phyloP scores from a whole-genome alignment of 148 eudicot species.

The Persicaria tinctoria region DNA sequence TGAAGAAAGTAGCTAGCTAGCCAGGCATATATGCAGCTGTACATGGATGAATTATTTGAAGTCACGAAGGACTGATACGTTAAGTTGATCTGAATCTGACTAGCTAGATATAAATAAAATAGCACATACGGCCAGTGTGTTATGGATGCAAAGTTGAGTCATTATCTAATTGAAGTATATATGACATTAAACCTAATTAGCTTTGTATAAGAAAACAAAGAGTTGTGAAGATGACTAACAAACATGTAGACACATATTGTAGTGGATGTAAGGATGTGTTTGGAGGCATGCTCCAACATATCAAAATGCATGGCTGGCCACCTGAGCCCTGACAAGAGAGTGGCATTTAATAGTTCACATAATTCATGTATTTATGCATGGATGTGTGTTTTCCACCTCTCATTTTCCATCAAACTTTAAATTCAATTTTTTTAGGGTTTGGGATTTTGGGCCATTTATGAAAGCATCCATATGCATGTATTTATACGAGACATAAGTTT shows the following conservation, averaged over 20 bases:
- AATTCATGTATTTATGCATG: background rate
- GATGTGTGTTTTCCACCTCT: background rate
- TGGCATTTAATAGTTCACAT: background rate
- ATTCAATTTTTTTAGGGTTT: background rate
- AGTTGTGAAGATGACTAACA: background rate
- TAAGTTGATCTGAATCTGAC: background rate
- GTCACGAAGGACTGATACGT: background rate
- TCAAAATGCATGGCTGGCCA: slow-evolving; percentile 1
- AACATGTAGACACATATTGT: slow-evolving; percentile 6
- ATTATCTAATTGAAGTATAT: background rate
- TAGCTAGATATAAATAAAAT: too few species aligned
- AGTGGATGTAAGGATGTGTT: background rate
- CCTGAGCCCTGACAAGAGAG: slow-evolving; percentile 10
- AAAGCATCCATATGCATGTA: background rate
- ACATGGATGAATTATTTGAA: background rate
- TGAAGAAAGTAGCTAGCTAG: too few species aligned
- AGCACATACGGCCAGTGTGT: too few species aligned
- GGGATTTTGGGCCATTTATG: background rate
- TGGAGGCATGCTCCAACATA: background rate
- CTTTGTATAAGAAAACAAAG: background rate
- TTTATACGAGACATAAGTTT: background rate
- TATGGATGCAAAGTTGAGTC: background rate
- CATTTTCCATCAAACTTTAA: slow-evolving; percentile 1
- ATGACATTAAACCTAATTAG: background rate
- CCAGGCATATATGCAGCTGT: background rate